Base-by-base conservation (phyloP, 345 rosid genomes). In the Gossypium ekmanianum region DNA sequence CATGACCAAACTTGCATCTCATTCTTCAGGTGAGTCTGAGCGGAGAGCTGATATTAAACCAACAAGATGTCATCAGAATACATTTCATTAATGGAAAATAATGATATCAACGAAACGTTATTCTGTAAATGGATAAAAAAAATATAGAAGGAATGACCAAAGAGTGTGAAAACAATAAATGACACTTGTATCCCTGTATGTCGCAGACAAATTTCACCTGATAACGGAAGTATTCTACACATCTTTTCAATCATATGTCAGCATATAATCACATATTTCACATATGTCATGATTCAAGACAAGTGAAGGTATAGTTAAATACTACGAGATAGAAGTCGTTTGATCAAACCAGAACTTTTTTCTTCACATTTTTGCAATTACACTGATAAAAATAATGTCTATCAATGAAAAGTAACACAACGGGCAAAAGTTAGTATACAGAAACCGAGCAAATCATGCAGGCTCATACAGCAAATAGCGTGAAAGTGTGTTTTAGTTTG, bases 21-120 rank as follows among this genome's bases (percentile, higher is more conserved):
- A 69, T 51, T 51, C 73, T 69, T 51, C 59, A 17, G 47, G 47
- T 3, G 61, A 27, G 29, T 69, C 73, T 27, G 73, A 27, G 61
- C 73, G 73, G 61, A 69, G 1, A 51, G 59, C 73, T 69, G 73
- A 29, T 17, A 17, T 9, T 7, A 69, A 17, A 51, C 16, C 61
- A 69, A 69, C 58, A 69, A 9, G 59, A 51, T 2, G 3, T 51
- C 45, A 69, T 51, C 12, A 69, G 20, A 50, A 50, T 26, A 68
- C 18, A 22, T 5, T 54, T 44, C 50, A 17, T 29, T 44, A 22
- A 20, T 14, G 10, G 71, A 22, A 45, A 67, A 45, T 17, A 27
- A 51, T 51, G 43, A 50, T 26, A 51, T 50, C 24, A 16, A 7
- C 7, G 26, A 68, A 13, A 2, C 10, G 4, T 27, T 26, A 26